Evolutionary conservation across 139 green algal species (phyloP).

Genomic region (Nannochloris sp.): DNA sequence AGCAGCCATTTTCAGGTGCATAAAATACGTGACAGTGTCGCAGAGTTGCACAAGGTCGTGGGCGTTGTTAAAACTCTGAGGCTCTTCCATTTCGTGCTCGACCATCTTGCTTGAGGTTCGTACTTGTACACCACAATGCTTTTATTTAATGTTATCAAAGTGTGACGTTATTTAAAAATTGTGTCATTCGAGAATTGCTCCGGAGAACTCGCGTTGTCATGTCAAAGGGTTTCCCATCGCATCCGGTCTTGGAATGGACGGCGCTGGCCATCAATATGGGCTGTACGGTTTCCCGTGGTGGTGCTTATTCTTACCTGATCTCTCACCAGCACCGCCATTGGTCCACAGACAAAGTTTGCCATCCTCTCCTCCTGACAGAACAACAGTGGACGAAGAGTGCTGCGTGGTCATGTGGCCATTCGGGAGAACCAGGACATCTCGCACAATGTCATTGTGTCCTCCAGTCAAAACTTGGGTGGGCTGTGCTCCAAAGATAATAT

Average conservation of each 20-base stretch:
- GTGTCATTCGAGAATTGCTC: too few species aligned
- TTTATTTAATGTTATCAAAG: too few species aligned
- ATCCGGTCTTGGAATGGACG: too few species aligned
- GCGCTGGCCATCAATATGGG: not conserved
- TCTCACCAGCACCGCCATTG: not conserved
- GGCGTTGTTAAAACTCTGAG: constrained; percentile 1
- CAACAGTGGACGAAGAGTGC: not conserved
- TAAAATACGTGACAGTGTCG: constrained; percentile 5
- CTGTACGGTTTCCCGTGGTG: not conserved
- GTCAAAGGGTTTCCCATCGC: too few species aligned
- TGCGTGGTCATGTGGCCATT: too few species aligned
- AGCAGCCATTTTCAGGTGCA: not conserved
- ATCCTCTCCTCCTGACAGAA: constrained; percentile 2
- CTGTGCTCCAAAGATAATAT: not conserved
- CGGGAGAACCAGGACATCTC: not conserved
- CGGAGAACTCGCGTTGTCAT: too few species aligned
- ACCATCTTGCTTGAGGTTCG: not conserved
- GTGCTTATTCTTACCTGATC: not conserved
- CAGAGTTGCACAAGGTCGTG: not conserved
- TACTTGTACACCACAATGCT: too few species aligned
- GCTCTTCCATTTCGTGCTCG: constrained; percentile 2
- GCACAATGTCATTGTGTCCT: not conserved
- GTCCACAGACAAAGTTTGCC: not conserved
- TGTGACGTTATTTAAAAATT: too few species aligned
- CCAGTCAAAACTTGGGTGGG: not conserved